These are phyloP conservation scores for Casaregolazyma suthepensis DNA, from an alignment of 1,139 yeast genomes.

Conservation along the genomic window DNA sequence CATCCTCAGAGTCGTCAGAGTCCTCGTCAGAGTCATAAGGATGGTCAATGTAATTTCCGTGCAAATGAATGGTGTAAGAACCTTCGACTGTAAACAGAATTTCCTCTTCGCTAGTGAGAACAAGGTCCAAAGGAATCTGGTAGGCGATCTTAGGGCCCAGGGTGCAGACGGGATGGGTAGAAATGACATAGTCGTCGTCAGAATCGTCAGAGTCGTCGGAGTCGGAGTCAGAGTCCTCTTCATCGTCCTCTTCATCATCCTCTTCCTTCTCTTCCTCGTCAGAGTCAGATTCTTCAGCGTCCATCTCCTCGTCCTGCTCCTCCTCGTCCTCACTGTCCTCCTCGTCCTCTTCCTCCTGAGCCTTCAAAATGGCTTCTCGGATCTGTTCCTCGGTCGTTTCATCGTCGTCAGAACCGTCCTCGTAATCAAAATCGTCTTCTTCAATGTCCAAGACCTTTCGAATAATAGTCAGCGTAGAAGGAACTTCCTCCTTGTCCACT, in stretches of 20 bases:
- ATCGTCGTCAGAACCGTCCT: slow-evolving; percentile 50
- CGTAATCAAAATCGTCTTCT: slow-evolving; percentile 44
- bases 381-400: slow-evolving; percentile 28
- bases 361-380: slow-evolving; percentile 20
- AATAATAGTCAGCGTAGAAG: slow-evolving; percentile 83
- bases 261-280: slow-evolving; percentile 23
- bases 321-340: slow-evolving; percentile 33
- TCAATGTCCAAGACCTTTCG: slow-evolving; percentile 58
- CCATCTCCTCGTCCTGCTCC: slow-evolving; percentile 41
- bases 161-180: slow-evolving; percentile 82
- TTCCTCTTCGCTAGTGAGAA: slow-evolving; percentile 90
- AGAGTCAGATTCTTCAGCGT: slow-evolving; percentile 17
- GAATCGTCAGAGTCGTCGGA: slow-evolving; percentile 38
- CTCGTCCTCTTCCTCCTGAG: slow-evolving; percentile 17
- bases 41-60: slow-evolving; percentile 94
- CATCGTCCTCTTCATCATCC: slow-evolving; percentile 39
- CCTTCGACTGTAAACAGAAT: slow-evolving; percentile 93
- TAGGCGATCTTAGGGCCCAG: slow-evolving; percentile 67
- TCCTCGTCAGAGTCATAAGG: slow-evolving; percentile 71
- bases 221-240: slow-evolving; percentile 33
- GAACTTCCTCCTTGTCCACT: slow-evolving; percentile 58
- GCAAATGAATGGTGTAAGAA: slow-evolving; percentile 83
- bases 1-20: slow-evolving; percentile 43
- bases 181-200: slow-evolving; percentile 58
- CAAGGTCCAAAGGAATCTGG: slow-evolving; percentile 88